Percentiles rank a stretch among this genome's conserved stretches.
These are phyloP conservation scores for Stagonosporopsis tanaceti DNA, from an alignment of 2,329 filamentous ascomycete genomes.

Conservation along the genomic window DNA sequence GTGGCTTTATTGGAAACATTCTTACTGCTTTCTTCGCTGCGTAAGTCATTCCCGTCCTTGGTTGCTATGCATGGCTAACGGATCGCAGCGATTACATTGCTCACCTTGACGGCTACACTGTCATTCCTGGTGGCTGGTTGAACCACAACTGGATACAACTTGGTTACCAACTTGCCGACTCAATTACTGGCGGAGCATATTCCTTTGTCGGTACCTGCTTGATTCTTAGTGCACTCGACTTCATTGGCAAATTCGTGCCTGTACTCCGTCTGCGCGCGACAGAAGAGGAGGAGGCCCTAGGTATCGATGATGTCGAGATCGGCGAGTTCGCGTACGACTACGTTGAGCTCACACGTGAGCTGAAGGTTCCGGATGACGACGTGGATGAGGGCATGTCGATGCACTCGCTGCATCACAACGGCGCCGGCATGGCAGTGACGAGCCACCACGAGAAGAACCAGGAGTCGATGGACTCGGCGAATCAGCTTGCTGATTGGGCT, in stretches of 20 bases:
- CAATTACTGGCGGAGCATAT: constrained; percentile 76
- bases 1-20: constrained; percentile 66
- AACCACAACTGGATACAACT: constrained; percentile 86
- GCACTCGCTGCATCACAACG: constrained; percentile 40
- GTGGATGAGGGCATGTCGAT: constrained; percentile 48
- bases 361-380: constrained; percentile 56
- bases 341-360: constrained; percentile 80
- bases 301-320: constrained; percentile 89
- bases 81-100: constrained; percentile 74
- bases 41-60: constrained; percentile 49
- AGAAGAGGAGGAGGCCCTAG: constrained; percentile 81
- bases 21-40: constrained; percentile 79
- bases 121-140: constrained; percentile 80
- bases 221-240: constrained; percentile 68
- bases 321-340: constrained; percentile 96
- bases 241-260: constrained; percentile 80
- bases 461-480: constrained; percentile 45
- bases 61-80: background rate
- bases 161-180: constrained; percentile 84
- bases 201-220: constrained; percentile 79
- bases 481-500: constrained; percentile 48
- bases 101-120: constrained; percentile 73
- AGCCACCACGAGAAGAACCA: constrained; percentile 50
- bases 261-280: constrained; percentile 76
- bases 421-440: constrained; percentile 37